These are phyloP conservation scores for Leucaena leucocephala DNA, from an alignment of 306 rosid genomes.

Conservation along the genomic window DNA sequence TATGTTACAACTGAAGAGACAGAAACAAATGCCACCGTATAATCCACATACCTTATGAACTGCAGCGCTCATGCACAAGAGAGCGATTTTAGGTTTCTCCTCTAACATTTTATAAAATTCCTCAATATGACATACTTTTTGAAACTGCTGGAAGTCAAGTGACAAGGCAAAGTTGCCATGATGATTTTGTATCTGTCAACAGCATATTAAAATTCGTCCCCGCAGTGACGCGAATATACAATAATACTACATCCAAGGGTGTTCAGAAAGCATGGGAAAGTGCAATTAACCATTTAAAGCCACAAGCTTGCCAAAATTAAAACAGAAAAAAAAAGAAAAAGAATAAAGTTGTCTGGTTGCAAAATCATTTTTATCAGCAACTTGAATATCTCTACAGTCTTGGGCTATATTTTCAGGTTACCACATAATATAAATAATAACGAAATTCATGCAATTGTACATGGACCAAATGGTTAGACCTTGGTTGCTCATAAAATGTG, in stretches of 20 bases:
- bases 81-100: slow-evolving; percentile 75
- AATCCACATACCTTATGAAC: slow-evolving; percentile 64
- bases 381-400: not conserved
- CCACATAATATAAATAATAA: not conserved
- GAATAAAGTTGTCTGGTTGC: not conserved
- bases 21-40: not conserved
- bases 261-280: slow-evolving; percentile 3
- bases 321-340: not conserved
- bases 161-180: slow-evolving; percentile 54
- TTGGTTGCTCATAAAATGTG: not conserved
- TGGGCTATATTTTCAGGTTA: not conserved
- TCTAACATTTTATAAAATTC: slow-evolving; percentile 60
- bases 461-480: slow-evolving; percentile 3
- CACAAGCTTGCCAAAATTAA: not conserved
- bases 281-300: not conserved
- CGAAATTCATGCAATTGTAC: not conserved
- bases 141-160: slow-evolving; percentile 70
- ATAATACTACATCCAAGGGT: slow-evolving; percentile 2
- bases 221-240: not conserved
- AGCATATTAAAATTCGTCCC: slow-evolving; percentile 18
- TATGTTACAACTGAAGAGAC: not conserved
- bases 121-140: slow-evolving; percentile 45
- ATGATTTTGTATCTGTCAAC: slow-evolving; percentile 54
- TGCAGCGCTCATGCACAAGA: slow-evolving; percentile 74
- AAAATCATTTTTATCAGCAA: not conserved